These are phyloP conservation scores for Asterochloris erici DNA, from an alignment of 139 green algal species.

Conservation along the genomic window DNA sequence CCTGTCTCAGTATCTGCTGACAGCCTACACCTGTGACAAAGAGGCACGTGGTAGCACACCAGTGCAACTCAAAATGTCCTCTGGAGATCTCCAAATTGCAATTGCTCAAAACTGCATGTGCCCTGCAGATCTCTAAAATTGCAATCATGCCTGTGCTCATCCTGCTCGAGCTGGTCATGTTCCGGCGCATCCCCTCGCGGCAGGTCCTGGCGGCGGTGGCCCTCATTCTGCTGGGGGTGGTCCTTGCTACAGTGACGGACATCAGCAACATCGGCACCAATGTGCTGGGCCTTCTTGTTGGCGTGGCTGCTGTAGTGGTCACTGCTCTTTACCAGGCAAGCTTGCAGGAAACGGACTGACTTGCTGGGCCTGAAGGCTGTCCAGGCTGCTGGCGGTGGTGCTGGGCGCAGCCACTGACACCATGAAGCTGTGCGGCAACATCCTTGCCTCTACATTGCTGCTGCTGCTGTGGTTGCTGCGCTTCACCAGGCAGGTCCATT, in stretches of 20 bases:
- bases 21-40: no score
- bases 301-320: slow-evolving; percentile 53
- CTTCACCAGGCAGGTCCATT: no score
- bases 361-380: no score
- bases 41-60: no score
- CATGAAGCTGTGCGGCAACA: slow-evolving; percentile 5
- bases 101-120: neutral
- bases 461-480: no score
- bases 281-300: slow-evolving; percentile 58
- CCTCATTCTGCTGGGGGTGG: slow-evolving; percentile 76
- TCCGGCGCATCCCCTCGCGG: slow-evolving; percentile 37
- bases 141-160: slow-evolving; percentile 77
- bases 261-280: slow-evolving; percentile 37
- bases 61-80: neutral
- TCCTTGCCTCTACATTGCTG: no score
- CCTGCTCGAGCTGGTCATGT: slow-evolving; percentile 63
- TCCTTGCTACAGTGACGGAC: slow-evolving; percentile 76
- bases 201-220: slow-evolving; percentile 55
- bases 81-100: neutral
- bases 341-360: neutral
- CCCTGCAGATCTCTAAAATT: slow-evolving; percentile 72
- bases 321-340: slow-evolving; percentile 76
- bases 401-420: slow-evolving; percentile 75
- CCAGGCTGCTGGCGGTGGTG: slow-evolving; percentile 61
- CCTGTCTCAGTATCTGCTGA: neutral